Conservation (phyloP, 78 protist genomes). For the Guillardia theta region DNA sequence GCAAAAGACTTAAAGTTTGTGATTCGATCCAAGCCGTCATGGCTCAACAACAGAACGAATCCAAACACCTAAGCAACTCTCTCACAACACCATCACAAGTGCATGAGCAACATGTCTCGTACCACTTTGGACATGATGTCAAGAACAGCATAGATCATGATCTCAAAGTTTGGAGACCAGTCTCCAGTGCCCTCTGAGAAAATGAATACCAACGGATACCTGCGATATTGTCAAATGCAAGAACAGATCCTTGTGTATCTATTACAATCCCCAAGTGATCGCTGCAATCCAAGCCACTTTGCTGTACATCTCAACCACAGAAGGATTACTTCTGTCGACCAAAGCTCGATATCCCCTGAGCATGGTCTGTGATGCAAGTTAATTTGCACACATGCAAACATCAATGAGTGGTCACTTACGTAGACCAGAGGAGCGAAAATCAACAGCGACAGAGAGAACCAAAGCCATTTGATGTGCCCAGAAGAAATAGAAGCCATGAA, state of each 20-base stretch:
- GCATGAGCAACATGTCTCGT: too few relatives aligned
- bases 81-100: too few relatives aligned
- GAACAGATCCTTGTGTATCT: too few relatives aligned
- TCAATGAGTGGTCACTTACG: neutral
- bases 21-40: conserved; percentile 33
- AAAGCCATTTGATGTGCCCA: conserved; percentile 35
- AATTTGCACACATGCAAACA: neutral
- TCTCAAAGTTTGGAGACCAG: conserved; percentile 40
- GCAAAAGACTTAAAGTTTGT: neutral
- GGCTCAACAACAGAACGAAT: neutral
- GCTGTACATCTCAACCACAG: neutral
- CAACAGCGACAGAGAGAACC: neutral
- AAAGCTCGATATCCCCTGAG: neutral
- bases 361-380: too few relatives aligned
- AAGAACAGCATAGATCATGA: neutral
- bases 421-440: neutral
- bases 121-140: conserved; percentile 3
- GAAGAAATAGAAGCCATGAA: neutral
- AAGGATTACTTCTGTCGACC: neutral
- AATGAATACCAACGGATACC: conserved; percentile 23
- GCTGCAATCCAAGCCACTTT: neutral
- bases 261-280: conserved; percentile 8
- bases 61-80: too few relatives aligned
- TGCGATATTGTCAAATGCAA: too few relatives aligned
- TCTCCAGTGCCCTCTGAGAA: neutral